Evolutionary conservation across 768 basidiomycete species (phyloP).

Genomic region (Naganishia kalamii): DNA sequence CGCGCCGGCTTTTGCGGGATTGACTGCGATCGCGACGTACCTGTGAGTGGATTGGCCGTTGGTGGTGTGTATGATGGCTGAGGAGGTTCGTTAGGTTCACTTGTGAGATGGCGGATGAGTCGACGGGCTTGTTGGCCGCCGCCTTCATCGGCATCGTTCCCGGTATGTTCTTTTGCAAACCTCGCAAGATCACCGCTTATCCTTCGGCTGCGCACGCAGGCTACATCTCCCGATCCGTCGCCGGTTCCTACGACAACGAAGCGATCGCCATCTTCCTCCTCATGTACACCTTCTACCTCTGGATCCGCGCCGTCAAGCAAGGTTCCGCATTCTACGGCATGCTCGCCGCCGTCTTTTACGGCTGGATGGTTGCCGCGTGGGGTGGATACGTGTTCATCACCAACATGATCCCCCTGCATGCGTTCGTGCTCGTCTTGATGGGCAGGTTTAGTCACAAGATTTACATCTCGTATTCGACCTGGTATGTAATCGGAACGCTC

Average conservation of each 20-base stretch:
- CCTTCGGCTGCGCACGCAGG: constrained; percentile 44
- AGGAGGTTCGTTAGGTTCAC: constrained; percentile 63
- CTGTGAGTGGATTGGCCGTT: constrained; percentile 55
- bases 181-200: background rate
- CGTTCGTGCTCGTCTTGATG: constrained; percentile 91
- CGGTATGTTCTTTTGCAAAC: constrained; percentile 37
- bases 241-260: constrained; percentile 98
- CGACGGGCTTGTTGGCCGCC: constrained; percentile 92
- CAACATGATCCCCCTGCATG: constrained; percentile 98
- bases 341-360: constrained; percentile 89
- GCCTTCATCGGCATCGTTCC: constrained; percentile 97
- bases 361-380: constrained; percentile 99
- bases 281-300: constrained; percentile 96
- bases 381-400: constrained; percentile 98
- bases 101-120: constrained; percentile 88
- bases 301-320: constrained; percentile 92
- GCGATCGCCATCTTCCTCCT: constrained; percentile 99
- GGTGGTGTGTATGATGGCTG: background rate
- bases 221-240: constrained; percentile 97
- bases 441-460: constrained; percentile 85
- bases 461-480: constrained; percentile 91
- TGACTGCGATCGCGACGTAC: constrained; percentile 95
- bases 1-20: constrained; percentile 91
- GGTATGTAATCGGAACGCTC: constrained; percentile 96
- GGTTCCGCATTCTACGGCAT: constrained; percentile 90